Evolutionary conservation across 2,329 filamentous ascomycete species (phyloP).

Genomic region (Ustilaginoidea virens): DNA sequence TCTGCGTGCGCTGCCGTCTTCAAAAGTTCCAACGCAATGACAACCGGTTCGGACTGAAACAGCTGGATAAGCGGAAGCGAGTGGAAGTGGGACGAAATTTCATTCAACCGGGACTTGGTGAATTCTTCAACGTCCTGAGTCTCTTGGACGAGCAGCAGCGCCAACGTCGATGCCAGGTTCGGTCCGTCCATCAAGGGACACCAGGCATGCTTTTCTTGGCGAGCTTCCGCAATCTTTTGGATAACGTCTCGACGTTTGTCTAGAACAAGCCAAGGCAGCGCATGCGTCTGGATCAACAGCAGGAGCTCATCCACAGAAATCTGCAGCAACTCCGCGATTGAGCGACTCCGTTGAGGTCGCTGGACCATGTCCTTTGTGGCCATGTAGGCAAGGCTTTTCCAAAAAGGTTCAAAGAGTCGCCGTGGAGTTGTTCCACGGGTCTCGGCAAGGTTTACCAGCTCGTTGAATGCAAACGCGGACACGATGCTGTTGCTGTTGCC

Average conservation of each 20-base stretch:
- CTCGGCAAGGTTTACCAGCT: slow-evolving; percentile 60
- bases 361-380: slow-evolving; percentile 68
- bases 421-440: slow-evolving; percentile 44
- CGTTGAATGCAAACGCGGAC: slow-evolving; percentile 68
- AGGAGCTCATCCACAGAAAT: slow-evolving; percentile 63
- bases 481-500: slow-evolving; percentile 70
- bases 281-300: slow-evolving; percentile 60
- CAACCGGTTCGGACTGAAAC: slow-evolving; percentile 58
- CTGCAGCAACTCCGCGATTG: slow-evolving; percentile 67
- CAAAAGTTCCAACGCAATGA: slow-evolving; percentile 66
- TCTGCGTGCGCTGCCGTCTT: slow-evolving; percentile 60
- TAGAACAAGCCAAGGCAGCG: slow-evolving; percentile 74
- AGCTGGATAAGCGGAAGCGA: slow-evolving; percentile 50
- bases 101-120: slow-evolving; percentile 51
- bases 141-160: slow-evolving; percentile 43
- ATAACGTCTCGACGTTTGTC: slow-evolving; percentile 65
- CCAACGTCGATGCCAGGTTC: slow-evolving; percentile 43
- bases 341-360: slow-evolving; percentile 67
- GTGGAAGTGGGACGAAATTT: slow-evolving; percentile 56
- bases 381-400: slow-evolving; percentile 69
- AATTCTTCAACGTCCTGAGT: slow-evolving; percentile 42
- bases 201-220: slow-evolving; percentile 51
- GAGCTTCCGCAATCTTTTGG: slow-evolving; percentile 62
- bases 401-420: slow-evolving; percentile 71
- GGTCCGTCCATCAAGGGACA: slow-evolving; percentile 35